Evolutionary conservation across 2,329 filamentous ascomycete species (phyloP).

Genomic region (Arthrinium puccinioides): DNA sequence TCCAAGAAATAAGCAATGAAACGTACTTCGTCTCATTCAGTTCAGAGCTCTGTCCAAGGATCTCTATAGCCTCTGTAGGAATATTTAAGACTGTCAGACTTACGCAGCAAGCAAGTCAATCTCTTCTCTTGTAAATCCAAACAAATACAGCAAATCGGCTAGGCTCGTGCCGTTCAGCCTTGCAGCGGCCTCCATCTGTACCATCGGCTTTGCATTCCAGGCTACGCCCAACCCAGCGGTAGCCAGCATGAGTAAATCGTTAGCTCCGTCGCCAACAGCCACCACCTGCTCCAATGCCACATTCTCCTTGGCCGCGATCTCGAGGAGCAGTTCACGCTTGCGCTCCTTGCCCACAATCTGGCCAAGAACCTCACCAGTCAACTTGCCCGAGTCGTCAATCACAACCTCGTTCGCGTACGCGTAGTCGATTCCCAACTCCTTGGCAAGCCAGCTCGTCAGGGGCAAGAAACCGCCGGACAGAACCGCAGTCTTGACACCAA

Average conservation of each 20-base stretch:
- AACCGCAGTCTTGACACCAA: conserved; percentile 85
- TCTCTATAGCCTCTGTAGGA: too few relatives aligned
- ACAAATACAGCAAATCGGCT: conserved; percentile 65
- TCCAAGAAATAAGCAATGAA: too few relatives aligned
- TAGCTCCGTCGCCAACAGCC: conserved; percentile 75
- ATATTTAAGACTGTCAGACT: too few relatives aligned
- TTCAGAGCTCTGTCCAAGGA: too few relatives aligned
- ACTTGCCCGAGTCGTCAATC: conserved; percentile 46
- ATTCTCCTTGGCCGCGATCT: conserved; percentile 62
- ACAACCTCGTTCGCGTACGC: conserved; percentile 82
- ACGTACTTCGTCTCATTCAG: too few relatives aligned
- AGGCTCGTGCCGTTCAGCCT: conserved; percentile 65
- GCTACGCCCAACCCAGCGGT: conserved; percentile 71
- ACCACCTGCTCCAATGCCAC: conserved; percentile 61
- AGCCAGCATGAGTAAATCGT: conserved; percentile 74
- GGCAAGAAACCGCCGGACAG: conserved; percentile 89
- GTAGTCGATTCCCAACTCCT: conserved; percentile 75
- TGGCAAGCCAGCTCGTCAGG: conserved; percentile 78
- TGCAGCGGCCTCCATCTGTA: conserved; percentile 70
- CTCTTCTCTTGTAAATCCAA: conserved; percentile 65
- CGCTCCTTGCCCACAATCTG: conserved; percentile 69
- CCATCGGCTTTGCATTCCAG: conserved; percentile 77
- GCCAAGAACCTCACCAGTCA: conserved; percentile 68
- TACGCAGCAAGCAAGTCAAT: conserved; percentile 38
- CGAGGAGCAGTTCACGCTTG: conserved; percentile 63